Evolutionary conservation across 352 stramenopile species (phyloP).

Genomic region (Pseudoperonospora humuli): DNA sequence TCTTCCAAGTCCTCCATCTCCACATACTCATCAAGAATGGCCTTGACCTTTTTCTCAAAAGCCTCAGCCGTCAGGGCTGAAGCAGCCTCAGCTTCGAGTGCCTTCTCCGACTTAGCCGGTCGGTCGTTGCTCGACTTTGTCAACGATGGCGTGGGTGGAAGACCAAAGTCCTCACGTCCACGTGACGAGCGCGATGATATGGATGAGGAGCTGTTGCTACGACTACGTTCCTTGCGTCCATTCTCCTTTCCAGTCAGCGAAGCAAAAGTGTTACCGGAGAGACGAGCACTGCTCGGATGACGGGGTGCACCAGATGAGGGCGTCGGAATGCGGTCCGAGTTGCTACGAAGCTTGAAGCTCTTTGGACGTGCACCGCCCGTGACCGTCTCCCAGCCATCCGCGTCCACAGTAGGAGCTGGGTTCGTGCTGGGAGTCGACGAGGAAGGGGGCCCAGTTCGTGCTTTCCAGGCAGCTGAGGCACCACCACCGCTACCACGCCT

Average conservation of each 20-base stretch:
- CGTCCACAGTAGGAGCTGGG: slow-evolving; percentile 25
- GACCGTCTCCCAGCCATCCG: slow-evolving; percentile 73
- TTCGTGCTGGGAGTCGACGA: slow-evolving; percentile 9
- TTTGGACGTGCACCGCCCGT: slow-evolving; percentile 40
- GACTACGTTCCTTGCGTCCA: slow-evolving; percentile 38
- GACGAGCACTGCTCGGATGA: slow-evolving; percentile 25
- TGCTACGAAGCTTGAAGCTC: slow-evolving; percentile 55
- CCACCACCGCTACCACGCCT: slow-evolving; percentile 32
- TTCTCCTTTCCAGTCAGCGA: slow-evolving; percentile 25
- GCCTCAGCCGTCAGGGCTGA: slow-evolving; percentile 33
- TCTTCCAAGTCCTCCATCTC: slow-evolving; percentile 82
- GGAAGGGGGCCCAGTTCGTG: slow-evolving; percentile 21
- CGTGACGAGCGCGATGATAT: slow-evolving; percentile 20
- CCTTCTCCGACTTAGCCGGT: slow-evolving; percentile 11
- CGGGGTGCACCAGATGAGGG: slow-evolving; percentile 21
- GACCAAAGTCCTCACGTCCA: slow-evolving; percentile 15
- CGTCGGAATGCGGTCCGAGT: slow-evolving; percentile 38
- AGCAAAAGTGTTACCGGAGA: slow-evolving; percentile 37
- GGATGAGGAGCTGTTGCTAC: slow-evolving; percentile 50
- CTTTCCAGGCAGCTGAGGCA: slow-evolving; percentile 58
- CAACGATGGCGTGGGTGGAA: slow-evolving; percentile 32
- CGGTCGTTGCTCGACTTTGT: slow-evolving; percentile 16
- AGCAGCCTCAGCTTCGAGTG: slow-evolving; percentile 11
- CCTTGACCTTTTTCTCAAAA: slow-evolving; percentile 82
- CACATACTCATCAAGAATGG: slow-evolving; percentile 83